Evolutionary conservation across 805 yeast species (phyloP).

Genomic region (Spathaspora arborariae): DNA sequence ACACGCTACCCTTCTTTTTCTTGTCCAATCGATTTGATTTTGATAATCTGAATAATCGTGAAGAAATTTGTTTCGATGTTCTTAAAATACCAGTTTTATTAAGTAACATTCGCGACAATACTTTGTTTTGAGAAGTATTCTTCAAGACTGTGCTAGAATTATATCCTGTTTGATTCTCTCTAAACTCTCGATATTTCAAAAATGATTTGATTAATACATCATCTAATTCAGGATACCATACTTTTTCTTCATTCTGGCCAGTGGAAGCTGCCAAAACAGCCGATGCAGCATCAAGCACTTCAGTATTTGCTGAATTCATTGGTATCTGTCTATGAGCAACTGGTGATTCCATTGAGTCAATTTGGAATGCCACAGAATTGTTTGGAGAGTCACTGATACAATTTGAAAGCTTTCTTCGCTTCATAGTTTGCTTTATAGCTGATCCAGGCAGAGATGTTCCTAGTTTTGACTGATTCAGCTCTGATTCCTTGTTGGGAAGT

Average conservation of each 20-base stretch:
- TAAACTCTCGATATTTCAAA: slow-evolving; percentile 30
- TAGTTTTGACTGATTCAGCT: background rate
- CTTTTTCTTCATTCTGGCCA: slow-evolving; percentile 15
- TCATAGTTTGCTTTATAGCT: background rate
- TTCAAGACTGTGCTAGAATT: slow-evolving; percentile 22
- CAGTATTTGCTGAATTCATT: slow-evolving; percentile 7
- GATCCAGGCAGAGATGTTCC: background rate
- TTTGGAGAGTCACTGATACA: slow-evolving; percentile 29
- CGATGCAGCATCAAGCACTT: background rate
- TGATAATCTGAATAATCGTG: slow-evolving; percentile 27
- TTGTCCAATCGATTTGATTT: slow-evolving; percentile 21
- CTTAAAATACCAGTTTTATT: slow-evolving; percentile 33
- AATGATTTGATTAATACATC: slow-evolving; percentile 32
- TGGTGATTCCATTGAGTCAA: slow-evolving; percentile 29
- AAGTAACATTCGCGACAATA: slow-evolving; percentile 36
- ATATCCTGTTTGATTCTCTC: slow-evolving; percentile 19
- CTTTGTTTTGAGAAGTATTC: slow-evolving; percentile 36
- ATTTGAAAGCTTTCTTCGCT: slow-evolving; percentile 13
- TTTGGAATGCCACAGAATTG: slow-evolving; percentile 32
- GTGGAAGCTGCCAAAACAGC: background rate
- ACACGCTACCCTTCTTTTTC: background rate
- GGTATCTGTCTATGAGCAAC: slow-evolving; percentile 1
- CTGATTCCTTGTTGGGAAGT: background rate
- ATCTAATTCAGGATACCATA: slow-evolving; percentile 36
- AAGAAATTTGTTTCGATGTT: slow-evolving; percentile 35